Percentiles rank a stretch among this genome's conserved stretches.
These are phyloP conservation scores for Ceratocystiopsis sp. DNA, from an alignment of 2,329 filamentous ascomycete species.

Conservation along the genomic window DNA sequence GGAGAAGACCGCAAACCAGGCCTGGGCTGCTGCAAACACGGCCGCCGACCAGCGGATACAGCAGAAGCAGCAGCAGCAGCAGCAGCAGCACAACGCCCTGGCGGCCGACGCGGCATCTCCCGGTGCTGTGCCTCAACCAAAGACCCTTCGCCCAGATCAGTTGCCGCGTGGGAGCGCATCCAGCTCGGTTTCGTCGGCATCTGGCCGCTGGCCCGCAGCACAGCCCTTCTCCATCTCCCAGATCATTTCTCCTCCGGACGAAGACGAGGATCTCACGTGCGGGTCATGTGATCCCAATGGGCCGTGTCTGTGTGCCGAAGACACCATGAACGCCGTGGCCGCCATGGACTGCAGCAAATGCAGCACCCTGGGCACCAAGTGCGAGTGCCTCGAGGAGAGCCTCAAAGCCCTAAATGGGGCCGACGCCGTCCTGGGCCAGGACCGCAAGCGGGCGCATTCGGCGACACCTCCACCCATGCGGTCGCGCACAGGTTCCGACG, in stretches of 20 bases:
- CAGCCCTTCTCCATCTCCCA: slow-evolving; percentile 38
- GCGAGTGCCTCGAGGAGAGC: slow-evolving; percentile 39
- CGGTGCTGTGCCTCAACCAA: slow-evolving; percentile 1
- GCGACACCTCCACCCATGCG: slow-evolving; percentile 22
- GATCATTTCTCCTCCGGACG: slow-evolving; percentile 37
- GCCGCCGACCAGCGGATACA: no score
- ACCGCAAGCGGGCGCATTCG: slow-evolving; percentile 29
- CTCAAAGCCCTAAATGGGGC: slow-evolving; percentile 13
- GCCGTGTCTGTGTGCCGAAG: slow-evolving; percentile 41
- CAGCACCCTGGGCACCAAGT: slow-evolving; percentile 36
- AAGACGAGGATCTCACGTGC: slow-evolving; percentile 27
- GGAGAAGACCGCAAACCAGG: slow-evolving; percentile 19
- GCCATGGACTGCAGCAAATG: slow-evolving; percentile 49
- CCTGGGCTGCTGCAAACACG: slow-evolving; percentile 1
- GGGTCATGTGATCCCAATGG: slow-evolving; percentile 37
- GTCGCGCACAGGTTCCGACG: slow-evolving; percentile 22
- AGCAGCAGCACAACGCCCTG: slow-evolving; percentile 4
- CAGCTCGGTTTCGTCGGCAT: slow-evolving; percentile 14
- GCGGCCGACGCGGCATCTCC: slow-evolving; percentile 1
- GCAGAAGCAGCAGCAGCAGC: slow-evolving; percentile 1
- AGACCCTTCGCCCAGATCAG: slow-evolving; percentile 5
- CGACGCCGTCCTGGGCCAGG: no score
- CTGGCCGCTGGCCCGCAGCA: slow-evolving; percentile 15
- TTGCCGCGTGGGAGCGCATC: slow-evolving; percentile 10
- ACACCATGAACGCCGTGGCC: slow-evolving; percentile 34